Base-by-base conservation (phyloP, 805 yeast species). In the Ogataea populi-albae region DNA sequence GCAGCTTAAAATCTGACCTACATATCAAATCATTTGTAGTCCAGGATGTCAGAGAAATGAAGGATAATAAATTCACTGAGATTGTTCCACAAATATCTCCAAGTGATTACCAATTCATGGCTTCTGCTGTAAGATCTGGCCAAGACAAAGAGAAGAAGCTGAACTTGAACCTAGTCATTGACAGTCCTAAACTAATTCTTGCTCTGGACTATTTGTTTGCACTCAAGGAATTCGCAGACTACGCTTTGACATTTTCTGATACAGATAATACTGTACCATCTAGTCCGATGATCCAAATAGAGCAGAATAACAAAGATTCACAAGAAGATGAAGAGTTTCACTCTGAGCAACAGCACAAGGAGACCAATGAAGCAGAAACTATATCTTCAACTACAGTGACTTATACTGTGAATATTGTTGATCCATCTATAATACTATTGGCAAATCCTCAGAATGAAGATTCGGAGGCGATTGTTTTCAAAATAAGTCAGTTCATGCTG, bases 391-490 rank as follows among this genome's bases (percentile, higher is more conserved):
- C 15, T 7, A 12, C 27, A 15, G 15, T 77, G 17, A 79, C 78
- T 0, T 75, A 72, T 43, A 71, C 85, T 1, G 54, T 91, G 23
- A 87, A 85, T 50, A 61, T 93, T 26, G 77, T 79, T 5, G 81
- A 86, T 37, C 79, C 91, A 1, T 86, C 95, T 0, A 67, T 91
- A 14, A 77, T 86, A 14, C 61, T 93, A 20, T 61, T 93, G 27
- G 95, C 96, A 0, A 85, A 91, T 55, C 86, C 96, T 0, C 70
- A 81, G 1, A 66, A 70, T 6, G 55, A 61, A 2, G 71, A 79
- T 41, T 77, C 95, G 0, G 95, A 89, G 50, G 98, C 98, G 0
- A 73, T 91, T 41, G 96, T 91, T 2, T 82, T 93, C 64, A 85
- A 86, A 51, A 77, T 88, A 10, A 94, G 83, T 40, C 96, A 89